Conservation (phyloP, 1,284 basidiomycete genomes). For the Microbotryum scabiosae region DNA sequence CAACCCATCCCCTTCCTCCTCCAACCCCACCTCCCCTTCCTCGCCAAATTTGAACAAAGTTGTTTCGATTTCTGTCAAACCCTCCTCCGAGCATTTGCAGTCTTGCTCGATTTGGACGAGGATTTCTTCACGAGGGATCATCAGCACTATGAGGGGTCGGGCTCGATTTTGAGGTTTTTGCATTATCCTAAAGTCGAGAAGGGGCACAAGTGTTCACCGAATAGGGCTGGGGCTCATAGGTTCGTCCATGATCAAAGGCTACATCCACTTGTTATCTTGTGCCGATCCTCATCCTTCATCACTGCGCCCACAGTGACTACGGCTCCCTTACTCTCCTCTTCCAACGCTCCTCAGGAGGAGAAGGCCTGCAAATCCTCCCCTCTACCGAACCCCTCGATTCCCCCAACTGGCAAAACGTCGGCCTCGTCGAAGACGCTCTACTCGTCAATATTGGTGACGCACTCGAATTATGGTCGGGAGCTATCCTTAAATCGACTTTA, state of each 20-base stretch:
- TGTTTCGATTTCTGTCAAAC: slow-evolving; percentile 29
- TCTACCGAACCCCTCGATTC: slow-evolving; percentile 12
- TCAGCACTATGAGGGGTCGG: slow-evolving; percentile 1
- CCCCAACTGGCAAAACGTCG: slow-evolving; percentile 16
- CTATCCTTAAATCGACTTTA: slow-evolving; percentile 24
- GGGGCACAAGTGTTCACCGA: slow-evolving; percentile 9
- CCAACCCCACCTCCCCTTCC: background rate
- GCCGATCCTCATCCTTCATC: background rate
- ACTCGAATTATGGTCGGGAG: slow-evolving; percentile 23
- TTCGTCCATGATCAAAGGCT: background rate
- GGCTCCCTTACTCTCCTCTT: slow-evolving; percentile 21
- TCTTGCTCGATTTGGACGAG: slow-evolving; percentile 14
- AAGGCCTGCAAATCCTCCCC: slow-evolving; percentile 26
- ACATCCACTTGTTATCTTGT: background rate
- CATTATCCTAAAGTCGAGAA: slow-evolving; percentile 22
- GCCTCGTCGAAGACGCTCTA: slow-evolving; percentile 16
- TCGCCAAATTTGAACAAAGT: slow-evolving; percentile 13
- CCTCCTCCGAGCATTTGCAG: slow-evolving; percentile 19
- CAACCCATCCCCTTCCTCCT: slow-evolving; percentile 22
- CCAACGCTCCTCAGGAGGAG: slow-evolving; percentile 17
- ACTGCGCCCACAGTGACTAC: slow-evolving; percentile 8
- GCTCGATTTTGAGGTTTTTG: slow-evolving; percentile 25
- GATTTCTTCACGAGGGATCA: slow-evolving; percentile 18
- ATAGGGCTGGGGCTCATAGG: slow-evolving; percentile 24
- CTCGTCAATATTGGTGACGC: slow-evolving; percentile 27